Evolutionary conservation across 1,284 basidiomycete genomes (phyloP), one percentile per base, ranked within the genome.

Genomic region (Ganoderma lingzhi): DNA sequence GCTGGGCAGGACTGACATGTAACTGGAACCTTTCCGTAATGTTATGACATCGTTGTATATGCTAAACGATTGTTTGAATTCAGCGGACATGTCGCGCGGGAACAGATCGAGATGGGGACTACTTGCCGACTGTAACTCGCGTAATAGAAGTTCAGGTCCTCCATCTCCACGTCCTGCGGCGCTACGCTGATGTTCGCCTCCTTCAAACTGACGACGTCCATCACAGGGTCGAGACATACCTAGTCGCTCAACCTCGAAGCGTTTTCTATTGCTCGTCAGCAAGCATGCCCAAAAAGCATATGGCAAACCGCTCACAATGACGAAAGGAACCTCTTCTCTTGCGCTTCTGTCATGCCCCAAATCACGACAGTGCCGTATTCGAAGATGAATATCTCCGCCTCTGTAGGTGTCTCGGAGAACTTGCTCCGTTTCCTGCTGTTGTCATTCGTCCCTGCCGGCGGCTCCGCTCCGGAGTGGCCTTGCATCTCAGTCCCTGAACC

Each of bases 11-110:
- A 80, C 92, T 76, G 76, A 96, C 96, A 99, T 98, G 80, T 97
- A 98, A 71, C 95, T 93, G 12, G 96, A 98, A 28, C 97, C 96
- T 79, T 94, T 94, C 63, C 96, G 91, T 41, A 99, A 85, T 1
- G 97, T 98, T 73, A 99, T 98, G 60, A 99, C 97, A 81, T 99
- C 97, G 84, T 99, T 98, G 82, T 97, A 99, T 79, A 98, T 98
- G 75, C 96, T 96, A 74, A 30, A 17, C 9, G 72, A 61, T 41
- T 39, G 10, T 61, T 59, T 55, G 39, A 69, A 37, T 39, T 59
- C 35, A 63, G 66, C 56, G 41, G 64, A 53, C 37, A 55, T 42
- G 55, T 44, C 5, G n/a, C 28, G 48, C 59, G 14, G 39, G 41
- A 64, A 48, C 30, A 63, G 55, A 67, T 32, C 64, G 64, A 70